Percentiles rank a stretch among this genome's conserved stretches.
Conservation (phyloP, 352 stramenopile genomes). For the Globisporangium alternatum region DNA sequence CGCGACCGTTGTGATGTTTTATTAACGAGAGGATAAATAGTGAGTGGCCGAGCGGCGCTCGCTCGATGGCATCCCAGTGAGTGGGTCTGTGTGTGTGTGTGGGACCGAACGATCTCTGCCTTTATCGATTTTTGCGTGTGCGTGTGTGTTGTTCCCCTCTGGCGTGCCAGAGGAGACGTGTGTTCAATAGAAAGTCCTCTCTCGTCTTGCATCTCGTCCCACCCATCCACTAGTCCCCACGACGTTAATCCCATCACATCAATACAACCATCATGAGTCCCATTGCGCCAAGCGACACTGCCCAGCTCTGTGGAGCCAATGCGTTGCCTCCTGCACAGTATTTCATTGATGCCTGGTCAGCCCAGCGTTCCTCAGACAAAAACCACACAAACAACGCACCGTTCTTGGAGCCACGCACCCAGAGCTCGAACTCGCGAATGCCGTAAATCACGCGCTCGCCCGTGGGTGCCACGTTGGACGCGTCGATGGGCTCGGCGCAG, state of each 20-base stretch:
- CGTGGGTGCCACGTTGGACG: conserved; percentile 20
- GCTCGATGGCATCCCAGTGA: conserved; percentile 9
- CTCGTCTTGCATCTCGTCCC: conserved; percentile 9
- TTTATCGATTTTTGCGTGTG: conserved; percentile 13
- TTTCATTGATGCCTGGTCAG: conserved; percentile 8
- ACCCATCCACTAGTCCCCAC: neutral
- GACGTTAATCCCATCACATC: conserved; percentile 1
- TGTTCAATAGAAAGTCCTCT: conserved; percentile 16
- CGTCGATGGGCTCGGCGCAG: conserved; percentile 32
- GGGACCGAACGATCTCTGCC: neutral
- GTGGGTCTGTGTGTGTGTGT: conserved; percentile 10
- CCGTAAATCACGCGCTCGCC: conserved; percentile 73
- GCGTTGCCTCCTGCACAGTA: neutral
- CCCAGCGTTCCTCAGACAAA: neutral
- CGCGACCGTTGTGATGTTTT: conserved; percentile 13
- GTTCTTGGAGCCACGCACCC: conserved; percentile 53
- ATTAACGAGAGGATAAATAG: conserved; percentile 25
- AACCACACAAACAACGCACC: conserved; percentile 15
- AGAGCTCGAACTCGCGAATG: conserved; percentile 78
- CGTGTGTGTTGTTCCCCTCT: conserved; percentile 12
- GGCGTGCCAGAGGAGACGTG: conserved; percentile 7
- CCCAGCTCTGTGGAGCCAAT: neutral
- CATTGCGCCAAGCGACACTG: neutral
- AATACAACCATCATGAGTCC: conserved; percentile 4
- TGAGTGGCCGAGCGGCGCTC: conserved; percentile 25